Base-by-base conservation (phyloP, 371 early-diverging fungal genomes). In the Capillidium rhysosporum region DNA sequence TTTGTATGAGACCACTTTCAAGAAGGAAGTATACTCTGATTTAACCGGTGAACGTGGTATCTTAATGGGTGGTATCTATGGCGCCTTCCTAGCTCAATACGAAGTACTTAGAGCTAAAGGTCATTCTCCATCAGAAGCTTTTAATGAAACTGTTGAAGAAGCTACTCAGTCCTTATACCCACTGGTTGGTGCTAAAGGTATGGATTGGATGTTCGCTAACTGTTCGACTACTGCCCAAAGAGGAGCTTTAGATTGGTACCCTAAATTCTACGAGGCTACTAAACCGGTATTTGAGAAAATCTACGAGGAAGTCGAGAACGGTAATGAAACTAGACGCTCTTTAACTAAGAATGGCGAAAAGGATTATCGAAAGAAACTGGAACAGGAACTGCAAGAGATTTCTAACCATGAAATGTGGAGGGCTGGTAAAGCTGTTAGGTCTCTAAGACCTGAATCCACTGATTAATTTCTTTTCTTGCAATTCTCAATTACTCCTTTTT, bases 71-170 rank as follows among this genome's bases (percentile, higher is more conserved):
- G 94, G 89, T 65, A 93, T 95, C 62, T 86, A 92, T 68, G 96
- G 96, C 61, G 70, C 89, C 55, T 95, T 95, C 82, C 77, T 80
- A 54, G 96, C 96, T 47, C 96, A 95, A 68, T 95, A 92, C 71
- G 93, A 95, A 57, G 92, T 93, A 39, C 76, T 95, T 59, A 82
- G 94, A 61, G 85, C 89, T 61, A 80, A 84, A 57, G 95, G 83
- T 56, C 96, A 95, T 80, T 75, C 86, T 38, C 96, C 96, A 53
- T 92, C 92, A 29, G 96, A 95, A 73, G 96, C 96, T 14, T 95
- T 92, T 79, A 95, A 95, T 73, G 96, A 95, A 71, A 95, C 96
- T 59, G 96, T 95, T 60, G 96, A 95, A 75, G 96, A 95, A 70
- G 96, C 93, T 53, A 95, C 96, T 12, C 93, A 95, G 70, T 91